Conservation (phyloP, 139 green algal genomes). For the Eudorina sp. region DNA sequence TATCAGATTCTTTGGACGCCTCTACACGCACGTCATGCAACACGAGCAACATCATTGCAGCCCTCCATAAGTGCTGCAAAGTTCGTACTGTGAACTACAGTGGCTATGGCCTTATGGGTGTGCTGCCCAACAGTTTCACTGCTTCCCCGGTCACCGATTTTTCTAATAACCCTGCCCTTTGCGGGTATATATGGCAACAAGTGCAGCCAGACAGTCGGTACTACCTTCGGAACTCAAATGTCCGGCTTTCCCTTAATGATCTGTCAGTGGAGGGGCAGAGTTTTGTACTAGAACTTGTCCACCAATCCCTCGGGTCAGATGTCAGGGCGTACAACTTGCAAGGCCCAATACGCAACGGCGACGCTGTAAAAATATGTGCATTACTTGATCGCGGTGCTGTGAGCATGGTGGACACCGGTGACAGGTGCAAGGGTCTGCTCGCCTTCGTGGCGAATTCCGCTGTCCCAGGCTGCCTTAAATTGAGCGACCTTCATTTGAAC, state of each 20-base stretch:
- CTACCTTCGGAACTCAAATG: not conserved
- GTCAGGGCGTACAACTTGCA: not conserved
- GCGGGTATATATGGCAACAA: not conserved
- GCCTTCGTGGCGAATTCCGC: not conserved
- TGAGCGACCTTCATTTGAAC: not conserved
- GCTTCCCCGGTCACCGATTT: not conserved
- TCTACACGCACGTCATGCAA: not conserved
- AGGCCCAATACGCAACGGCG: not conserved
- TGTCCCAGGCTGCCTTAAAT: not conserved
- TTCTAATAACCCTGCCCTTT: not conserved
- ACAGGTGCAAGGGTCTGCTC: not conserved
- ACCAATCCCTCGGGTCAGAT: not conserved
- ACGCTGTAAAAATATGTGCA: not conserved
- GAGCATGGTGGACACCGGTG: not conserved
- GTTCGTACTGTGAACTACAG: not conserved
- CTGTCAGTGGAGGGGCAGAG: not conserved
- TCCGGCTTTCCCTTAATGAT: not conserved
- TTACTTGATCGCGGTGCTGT: not conserved
- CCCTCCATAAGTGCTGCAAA: not conserved
- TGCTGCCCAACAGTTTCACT: not conserved
- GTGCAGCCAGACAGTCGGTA: not conserved
- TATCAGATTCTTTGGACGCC: not conserved
- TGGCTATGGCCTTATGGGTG: not conserved
- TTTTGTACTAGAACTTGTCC: not conserved
- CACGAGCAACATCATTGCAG: not conserved